Evolutionary conservation across 2,329 filamentous ascomycete species (phyloP).

Genomic region (Pseudohalonectria lignicola): DNA sequence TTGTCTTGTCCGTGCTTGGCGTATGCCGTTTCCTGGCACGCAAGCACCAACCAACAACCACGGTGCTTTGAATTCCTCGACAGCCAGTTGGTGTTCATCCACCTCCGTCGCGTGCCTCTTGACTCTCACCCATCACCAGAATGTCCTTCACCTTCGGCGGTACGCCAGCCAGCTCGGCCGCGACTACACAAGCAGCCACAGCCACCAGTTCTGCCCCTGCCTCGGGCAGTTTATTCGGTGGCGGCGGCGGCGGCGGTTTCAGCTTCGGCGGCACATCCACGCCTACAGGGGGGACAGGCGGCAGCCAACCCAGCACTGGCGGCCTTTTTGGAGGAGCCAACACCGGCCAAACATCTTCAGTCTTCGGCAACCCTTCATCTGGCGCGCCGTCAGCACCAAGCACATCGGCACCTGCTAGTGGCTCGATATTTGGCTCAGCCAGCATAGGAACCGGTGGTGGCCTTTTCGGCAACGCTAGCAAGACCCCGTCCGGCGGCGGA

Average conservation of each 20-base stretch:
- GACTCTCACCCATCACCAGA: conserved; percentile 8
- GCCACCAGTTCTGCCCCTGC: conserved; percentile 24
- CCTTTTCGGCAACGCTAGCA: conserved; percentile 21
- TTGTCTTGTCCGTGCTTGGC: too few species aligned
- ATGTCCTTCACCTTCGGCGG: conserved; percentile 16
- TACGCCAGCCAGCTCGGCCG: too few species aligned
- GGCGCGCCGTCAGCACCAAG: conserved; percentile 9
- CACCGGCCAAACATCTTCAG: conserved; percentile 4
- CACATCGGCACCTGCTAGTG: conserved; percentile 10
- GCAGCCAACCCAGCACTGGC: conserved; percentile 3
- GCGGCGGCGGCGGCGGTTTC: conserved; percentile 20
- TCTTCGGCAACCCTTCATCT: conserved; percentile 6
- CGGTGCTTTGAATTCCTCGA: not conserved
- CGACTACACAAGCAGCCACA: too few species aligned
- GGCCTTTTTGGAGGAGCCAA: conserved; percentile 14
- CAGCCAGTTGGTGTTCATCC: not conserved
- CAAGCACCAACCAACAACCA: too few species aligned
- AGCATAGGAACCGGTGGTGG: conserved; percentile 6
- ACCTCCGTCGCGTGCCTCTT: conserved; percentile 1
- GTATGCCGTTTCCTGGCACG: too few species aligned
- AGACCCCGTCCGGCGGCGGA: conserved; percentile 12
- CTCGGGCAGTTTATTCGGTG: conserved; percentile 28
- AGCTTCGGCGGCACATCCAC: conserved; percentile 25
- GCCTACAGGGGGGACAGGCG: conserved; percentile 14
- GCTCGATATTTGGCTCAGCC: conserved; percentile 4